A percentile compares a stretch with the other conserved stretches of the same genome.
Evolutionary conservation across 2,329 filamentous ascomycete genomes (phyloP).

Genomic region (Aspergillus uvarum): DNA sequence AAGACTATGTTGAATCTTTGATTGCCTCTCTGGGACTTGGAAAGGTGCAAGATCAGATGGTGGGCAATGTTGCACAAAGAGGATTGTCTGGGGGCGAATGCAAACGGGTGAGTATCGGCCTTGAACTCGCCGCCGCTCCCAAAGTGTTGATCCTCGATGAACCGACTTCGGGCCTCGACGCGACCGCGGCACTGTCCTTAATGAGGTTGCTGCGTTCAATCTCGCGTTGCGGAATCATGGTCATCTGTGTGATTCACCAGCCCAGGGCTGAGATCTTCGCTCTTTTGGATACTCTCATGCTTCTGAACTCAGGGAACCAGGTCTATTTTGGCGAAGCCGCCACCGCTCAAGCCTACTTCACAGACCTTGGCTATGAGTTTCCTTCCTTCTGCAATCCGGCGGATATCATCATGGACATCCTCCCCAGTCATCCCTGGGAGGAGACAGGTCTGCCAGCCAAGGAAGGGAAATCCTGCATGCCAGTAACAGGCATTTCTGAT

Average conservation of each 20-base stretch:
- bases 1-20: too few species aligned
- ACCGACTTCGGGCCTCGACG: conserved; percentile 56
- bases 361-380: conserved; percentile 54
- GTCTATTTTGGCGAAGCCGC: conserved; percentile 43
- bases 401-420: conserved; percentile 62
- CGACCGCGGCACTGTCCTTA: conserved; percentile 56
- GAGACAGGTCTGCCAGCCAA: background rate
- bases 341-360: conserved; percentile 28
- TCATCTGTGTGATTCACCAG: conserved; percentile 61
- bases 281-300: conserved; percentile 56
- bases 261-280: conserved; percentile 60
- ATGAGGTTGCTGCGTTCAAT: conserved; percentile 57
- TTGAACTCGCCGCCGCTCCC: conserved; percentile 58
- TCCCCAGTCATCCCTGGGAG: conserved; percentile 39
- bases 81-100: conserved; percentile 59
- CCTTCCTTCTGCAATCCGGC: conserved; percentile 52
- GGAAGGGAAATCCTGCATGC: too few species aligned
- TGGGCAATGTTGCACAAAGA: conserved; percentile 53
- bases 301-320: conserved; percentile 56
- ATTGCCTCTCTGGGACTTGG: too few species aligned
- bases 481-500: too few species aligned
- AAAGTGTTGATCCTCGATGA: conserved; percentile 58
- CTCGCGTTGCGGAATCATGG: conserved; percentile 56
- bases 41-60: conserved; percentile 27
- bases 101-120: conserved; percentile 59